Conservation (phyloP, 345 rosid species). For the Turritis glabra region DNA sequence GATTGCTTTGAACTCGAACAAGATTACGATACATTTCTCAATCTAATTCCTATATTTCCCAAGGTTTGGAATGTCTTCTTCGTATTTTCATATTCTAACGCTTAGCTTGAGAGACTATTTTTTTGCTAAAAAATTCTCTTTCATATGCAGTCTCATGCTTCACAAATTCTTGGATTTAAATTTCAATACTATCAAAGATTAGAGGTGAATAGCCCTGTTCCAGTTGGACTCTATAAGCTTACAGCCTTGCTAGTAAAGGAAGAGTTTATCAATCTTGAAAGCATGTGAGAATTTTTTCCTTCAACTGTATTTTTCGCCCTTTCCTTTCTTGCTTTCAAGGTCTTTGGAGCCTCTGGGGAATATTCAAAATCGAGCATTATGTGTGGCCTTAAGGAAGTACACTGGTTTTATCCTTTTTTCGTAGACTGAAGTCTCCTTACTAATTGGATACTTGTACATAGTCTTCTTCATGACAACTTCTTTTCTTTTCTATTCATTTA, state of each 20-base stretch:
- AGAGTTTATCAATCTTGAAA: constrained; percentile 86
- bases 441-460: too few relatives aligned
- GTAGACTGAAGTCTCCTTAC: too few relatives aligned
- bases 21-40: constrained; percentile 64
- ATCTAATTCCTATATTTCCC: constrained; percentile 91
- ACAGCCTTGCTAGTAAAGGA: constrained; percentile 93
- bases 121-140: constrained; percentile 31
- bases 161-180: constrained; percentile 99
- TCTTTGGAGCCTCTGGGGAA: constrained; percentile 5
- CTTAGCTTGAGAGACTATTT: constrained; percentile 11
- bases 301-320: neutral
- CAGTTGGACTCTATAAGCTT: constrained; percentile 87
- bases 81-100: constrained; percentile 7
- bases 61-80: constrained; percentile 56
- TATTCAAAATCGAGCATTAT: neutral
- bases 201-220: constrained; percentile 83
- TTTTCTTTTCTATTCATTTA: too few relatives aligned
- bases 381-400: neutral
- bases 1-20: constrained; percentile 96
- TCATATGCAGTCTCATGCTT: constrained; percentile 90
- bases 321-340: constrained; percentile 8
- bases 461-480: too few relatives aligned
- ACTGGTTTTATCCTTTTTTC: too few relatives aligned
- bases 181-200: constrained; percentile 89
- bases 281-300: constrained; percentile 67